Evolutionary conservation across 345 rosid species (phyloP).

Genomic region (Lepidium sativum): DNA sequence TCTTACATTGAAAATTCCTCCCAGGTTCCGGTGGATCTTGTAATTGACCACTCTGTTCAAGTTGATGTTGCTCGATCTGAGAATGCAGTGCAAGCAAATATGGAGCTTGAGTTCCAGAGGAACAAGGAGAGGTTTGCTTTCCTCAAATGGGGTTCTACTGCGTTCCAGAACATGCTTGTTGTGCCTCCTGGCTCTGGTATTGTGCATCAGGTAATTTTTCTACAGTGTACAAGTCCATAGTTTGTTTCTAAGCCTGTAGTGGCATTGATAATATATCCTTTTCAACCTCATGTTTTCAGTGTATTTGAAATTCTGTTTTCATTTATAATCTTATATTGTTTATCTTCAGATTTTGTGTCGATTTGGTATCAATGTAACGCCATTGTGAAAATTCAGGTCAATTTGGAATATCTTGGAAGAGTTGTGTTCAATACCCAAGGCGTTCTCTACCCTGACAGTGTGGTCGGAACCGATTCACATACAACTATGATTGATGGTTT

Average conservation of each 20-base stretch:
- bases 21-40: constrained; percentile 91
- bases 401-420: constrained; percentile 93
- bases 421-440: constrained; percentile 87
- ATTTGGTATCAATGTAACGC: background rate
- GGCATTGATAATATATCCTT: background rate
- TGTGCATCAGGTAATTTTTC: constrained; percentile 83
- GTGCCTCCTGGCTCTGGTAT: constrained; percentile 99
- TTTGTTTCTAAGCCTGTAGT: background rate
- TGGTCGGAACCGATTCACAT: constrained; percentile 98
- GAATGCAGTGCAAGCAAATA: constrained; percentile 93
- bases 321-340: background rate
- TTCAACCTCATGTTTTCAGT: background rate
- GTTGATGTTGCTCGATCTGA: constrained; percentile 94
- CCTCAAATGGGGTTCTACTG: constrained; percentile 96
- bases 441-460: constrained; percentile 87
- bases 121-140: constrained; percentile 97
- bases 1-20: background rate
- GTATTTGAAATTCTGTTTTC: background rate
- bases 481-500: constrained; percentile 98
- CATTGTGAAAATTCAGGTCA: constrained; percentile 55
- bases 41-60: constrained; percentile 97
- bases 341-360: background rate
- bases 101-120: constrained; percentile 93
- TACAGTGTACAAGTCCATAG: background rate
- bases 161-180: constrained; percentile 92